Base-by-base conservation (phyloP, 78 protist genomes). In the Mastigamoeba balamuthi region DNA sequence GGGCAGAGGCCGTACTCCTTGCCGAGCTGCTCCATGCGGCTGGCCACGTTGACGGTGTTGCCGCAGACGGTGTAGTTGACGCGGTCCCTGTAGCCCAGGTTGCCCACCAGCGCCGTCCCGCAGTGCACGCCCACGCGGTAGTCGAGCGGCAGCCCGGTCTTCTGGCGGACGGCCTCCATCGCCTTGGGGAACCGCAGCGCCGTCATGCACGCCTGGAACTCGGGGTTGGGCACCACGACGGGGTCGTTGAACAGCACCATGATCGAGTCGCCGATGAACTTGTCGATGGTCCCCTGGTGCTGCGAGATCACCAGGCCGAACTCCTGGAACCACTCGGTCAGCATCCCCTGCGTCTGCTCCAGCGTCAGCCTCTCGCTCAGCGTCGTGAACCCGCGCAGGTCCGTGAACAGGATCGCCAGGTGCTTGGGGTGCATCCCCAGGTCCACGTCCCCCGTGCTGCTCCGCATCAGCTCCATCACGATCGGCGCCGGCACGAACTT, bases 191-290 rank as follows among this genome's bases (percentile, higher is more conserved):
- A 25, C 10, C 93, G 90, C 25, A 78, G 71, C 1, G 66, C 64
- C 0, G 81, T 77, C 79, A 88, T 52, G 23, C 70, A 78, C 8
- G 88, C 83, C n/a, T n/a, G n/a, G n/a, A n/a, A n/a, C n/a, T n/a
- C n/a, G n/a, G n/a, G n/a, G n/a, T n/a, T n/a, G n/a, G n/a, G n/a
- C n/a, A n/a, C n/a, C n/a, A n/a, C n/a, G n/a, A n/a, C n/a, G n/a
- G n/a, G n/a, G n/a, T n/a, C n/a, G n/a, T n/a, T n/a, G n/a, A n/a
- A n/a, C n/a, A n/a, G n/a, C n/a, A n/a, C n/a, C n/a, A n/a, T n/a
- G n/a, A n/a, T n/a, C n/a, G n/a, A n/a, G 69, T 89, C 93, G 40
- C 93, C 89, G 63, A 90, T 83, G 30, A 90, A 87, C 66, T 84
- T 83, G 29, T 87, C 80, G 64, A 87, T 91, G 44, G 82, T 89